A percentile compares a stretch with the other conserved stretches of the same genome.
Conservation (phyloP, 805 yeast species). For the Tetrapisispora fleetii region DNA sequence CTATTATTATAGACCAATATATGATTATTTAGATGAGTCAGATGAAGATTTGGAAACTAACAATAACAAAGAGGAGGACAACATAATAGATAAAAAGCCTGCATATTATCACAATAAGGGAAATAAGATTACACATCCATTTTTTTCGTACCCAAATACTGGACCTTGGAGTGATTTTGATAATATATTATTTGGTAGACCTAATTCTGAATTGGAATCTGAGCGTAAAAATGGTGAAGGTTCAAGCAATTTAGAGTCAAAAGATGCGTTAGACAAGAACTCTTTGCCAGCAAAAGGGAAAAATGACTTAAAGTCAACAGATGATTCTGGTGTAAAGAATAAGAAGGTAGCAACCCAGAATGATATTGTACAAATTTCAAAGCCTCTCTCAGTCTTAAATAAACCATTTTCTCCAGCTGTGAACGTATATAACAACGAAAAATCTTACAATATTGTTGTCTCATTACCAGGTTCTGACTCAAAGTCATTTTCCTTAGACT, state of each 20-base stretch:
- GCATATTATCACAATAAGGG: background rate
- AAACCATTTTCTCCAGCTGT: conserved; percentile 50
- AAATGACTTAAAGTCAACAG: background rate
- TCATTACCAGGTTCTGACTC: conserved; percentile 53
- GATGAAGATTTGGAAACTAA: background rate
- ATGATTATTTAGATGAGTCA: background rate
- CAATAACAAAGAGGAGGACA: background rate
- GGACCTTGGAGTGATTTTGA: background rate
- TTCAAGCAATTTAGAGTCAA: background rate
- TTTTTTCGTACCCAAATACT: background rate
- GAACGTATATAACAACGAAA: conserved; percentile 44
- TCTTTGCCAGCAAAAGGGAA: background rate
- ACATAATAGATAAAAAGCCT: background rate
- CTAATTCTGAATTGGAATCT: background rate
- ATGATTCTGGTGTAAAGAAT: background rate
- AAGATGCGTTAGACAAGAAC: background rate
- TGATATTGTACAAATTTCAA: conserved; percentile 32
- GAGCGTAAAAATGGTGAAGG: background rate
- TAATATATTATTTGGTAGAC: background rate
- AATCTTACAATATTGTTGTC: conserved; percentile 38
- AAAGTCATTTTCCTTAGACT: conserved; percentile 44
- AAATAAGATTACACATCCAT: background rate
- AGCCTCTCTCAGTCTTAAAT: conserved; percentile 33
- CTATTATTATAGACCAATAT: conserved; percentile 2
- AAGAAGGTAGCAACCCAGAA: too few relatives aligned